Base-by-base conservation (phyloP, 805 yeast species). In the Candida lessepsii region DNA sequence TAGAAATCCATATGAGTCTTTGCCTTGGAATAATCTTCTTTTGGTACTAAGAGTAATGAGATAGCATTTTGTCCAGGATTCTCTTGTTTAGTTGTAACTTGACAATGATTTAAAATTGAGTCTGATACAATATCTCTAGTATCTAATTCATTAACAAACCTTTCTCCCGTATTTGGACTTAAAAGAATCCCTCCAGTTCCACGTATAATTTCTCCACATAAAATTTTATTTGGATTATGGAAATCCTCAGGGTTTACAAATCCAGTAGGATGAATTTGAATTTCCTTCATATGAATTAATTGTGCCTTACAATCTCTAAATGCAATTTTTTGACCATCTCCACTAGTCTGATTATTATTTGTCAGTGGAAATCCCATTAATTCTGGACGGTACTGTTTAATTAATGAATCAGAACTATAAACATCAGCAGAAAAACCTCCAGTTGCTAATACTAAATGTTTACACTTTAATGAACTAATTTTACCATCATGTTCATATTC, bases 221-320 rank as follows among this genome's bases (percentile, higher is more conserved):
- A 54, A 47, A 78, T 71, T 54, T 78, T 78, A 39, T 63, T 66
- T 16, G 35, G 32, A 6, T n/a, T 29, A 23, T 37, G 26, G 4
- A 37, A 24, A 37, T 57, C 65, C 4, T 52, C 49, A 9, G 67
- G 66, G 37, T 74, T 50, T 25, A 78, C 60, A 54, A 78, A 78
- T 2, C 83, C 83, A 2, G 83, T 79, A 29, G 84, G 84, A 51
- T 79, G 83, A 9, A 79, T 67, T 56, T 79, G 85, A 15, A 79
- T 59, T 48, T 78, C 73, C 34, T 75, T 75, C 82, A 78, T 77
- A 49, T 78, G 78, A 11, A 76, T 66, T 44, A 77, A 57, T 7
- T 67, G 61, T 6, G 78, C 83, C 28, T 73, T 73, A 28, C 71
- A 50, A 14, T 61, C 67, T 15, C 58, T 32, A 20, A 58, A 63